Evolutionary conservation across 225 moss, liverwort and hornwort species (phyloP).

Genomic region (Bryum argenteum): DNA sequence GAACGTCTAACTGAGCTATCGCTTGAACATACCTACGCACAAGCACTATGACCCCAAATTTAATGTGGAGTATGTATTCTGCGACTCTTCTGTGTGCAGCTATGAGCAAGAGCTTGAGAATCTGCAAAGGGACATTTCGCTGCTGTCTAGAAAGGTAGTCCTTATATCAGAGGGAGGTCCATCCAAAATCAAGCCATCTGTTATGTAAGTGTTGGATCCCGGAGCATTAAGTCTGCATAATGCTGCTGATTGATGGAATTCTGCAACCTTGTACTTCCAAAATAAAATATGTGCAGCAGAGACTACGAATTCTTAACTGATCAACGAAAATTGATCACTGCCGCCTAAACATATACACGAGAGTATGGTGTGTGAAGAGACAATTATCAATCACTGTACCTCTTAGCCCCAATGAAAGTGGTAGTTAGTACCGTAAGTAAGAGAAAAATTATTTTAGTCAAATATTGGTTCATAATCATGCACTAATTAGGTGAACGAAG

Average conservation of each 20-base stretch:
- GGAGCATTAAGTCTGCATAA: not conserved
- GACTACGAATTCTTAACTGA: not conserved
- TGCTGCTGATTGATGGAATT: not conserved
- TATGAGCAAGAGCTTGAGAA: conserved; percentile 53
- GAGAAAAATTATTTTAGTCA: not conserved
- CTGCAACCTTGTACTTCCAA: not conserved
- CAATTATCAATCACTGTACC: conserved; percentile 5
- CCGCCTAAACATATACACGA: not conserved
- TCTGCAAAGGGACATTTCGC: conserved; percentile 36
- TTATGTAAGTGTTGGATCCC: conserved; percentile 16
- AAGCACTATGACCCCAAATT: not conserved
- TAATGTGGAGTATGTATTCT: not conserved
- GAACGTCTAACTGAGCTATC: conserved; percentile 1
- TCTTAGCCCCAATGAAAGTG: not conserved
- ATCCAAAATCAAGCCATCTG: conserved; percentile 37
- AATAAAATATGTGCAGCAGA: not conserved
- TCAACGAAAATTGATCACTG: not conserved
- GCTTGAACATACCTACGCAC: not conserved
- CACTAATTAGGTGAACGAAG: conserved; percentile 14
- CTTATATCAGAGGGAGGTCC: conserved; percentile 38
- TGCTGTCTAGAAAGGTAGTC: conserved; percentile 44
- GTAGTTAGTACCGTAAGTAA: not conserved
- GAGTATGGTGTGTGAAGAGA: not conserved
- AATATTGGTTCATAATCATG: conserved; percentile 36
- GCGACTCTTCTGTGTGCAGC: conserved; percentile 30